A percentile compares a stretch with the other conserved stretches of the same genome.
phyloP scores from a whole-genome alignment of 2,329 filamentous ascomycete genomes.

The Trichophyton simii region DNA sequence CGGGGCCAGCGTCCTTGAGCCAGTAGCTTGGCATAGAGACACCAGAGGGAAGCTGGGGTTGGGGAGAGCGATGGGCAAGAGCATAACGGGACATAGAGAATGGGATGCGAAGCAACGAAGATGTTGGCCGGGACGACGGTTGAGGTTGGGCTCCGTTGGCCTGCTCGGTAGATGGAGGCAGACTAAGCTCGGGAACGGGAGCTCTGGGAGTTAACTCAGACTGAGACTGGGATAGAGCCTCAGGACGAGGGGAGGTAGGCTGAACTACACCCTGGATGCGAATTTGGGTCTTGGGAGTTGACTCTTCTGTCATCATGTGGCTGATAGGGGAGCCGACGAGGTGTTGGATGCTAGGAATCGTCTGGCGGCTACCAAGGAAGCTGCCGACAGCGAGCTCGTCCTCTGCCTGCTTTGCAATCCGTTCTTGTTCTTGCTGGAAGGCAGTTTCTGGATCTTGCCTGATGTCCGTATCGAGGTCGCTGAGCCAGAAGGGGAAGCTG shows the following conservation, averaged over 20 bases:
- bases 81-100: constrained; percentile 74
- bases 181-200: constrained; percentile 5
- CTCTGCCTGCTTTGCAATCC: constrained; percentile 65
- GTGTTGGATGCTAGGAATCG: constrained; percentile 19
- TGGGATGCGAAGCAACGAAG: constrained; percentile 52
- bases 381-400: constrained; percentile 84
- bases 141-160: constrained; percentile 12
- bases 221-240: constrained; percentile 7
- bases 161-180: constrained; percentile 6
- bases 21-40: constrained; percentile 74
- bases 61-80: constrained; percentile 31
- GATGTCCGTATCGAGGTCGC: constrained; percentile 84
- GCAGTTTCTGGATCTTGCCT: constrained; percentile 81
- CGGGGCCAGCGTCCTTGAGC: constrained; percentile 87
- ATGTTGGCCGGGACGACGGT: constrained; percentile 33
- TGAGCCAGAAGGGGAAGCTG: constrained; percentile 89
- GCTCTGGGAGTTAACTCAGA: neutral
- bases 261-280: constrained; percentile 3
- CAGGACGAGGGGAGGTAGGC: constrained; percentile 5
- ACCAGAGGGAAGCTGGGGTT: constrained; percentile 59
- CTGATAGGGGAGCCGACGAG: constrained; percentile 26
- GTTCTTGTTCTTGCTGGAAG: constrained; percentile 82
- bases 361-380: constrained; percentile 50
- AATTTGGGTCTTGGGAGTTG: constrained; percentile 12
- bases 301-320: constrained; percentile 18